Base-by-base conservation (phyloP, 352 stramenopile genomes). In the Globisporangium echinulatum region DNA sequence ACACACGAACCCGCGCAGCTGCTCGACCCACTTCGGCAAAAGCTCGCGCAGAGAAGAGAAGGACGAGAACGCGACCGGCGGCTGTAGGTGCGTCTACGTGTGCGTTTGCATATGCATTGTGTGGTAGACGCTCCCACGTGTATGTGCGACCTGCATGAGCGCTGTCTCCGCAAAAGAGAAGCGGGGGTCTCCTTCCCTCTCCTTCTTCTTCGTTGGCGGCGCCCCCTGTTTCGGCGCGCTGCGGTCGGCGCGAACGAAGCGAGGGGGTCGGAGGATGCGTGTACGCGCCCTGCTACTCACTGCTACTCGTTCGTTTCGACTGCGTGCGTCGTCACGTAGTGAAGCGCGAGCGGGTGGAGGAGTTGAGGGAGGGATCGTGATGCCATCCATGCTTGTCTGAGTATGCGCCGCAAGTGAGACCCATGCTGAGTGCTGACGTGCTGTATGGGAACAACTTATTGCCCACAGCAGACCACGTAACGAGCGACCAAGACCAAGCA, bases 21-120 rank as follows among this genome's bases (percentile, higher is more conserved):
- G 19, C 52, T 56, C 52, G 52, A 39, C 52, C 43, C 43, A 48
- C 11, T 48, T 48, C 10, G 42, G 10, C 11, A 46, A 48, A 48
- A 17, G 43, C 43, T 48, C 43, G 43, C 43, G 43, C 14, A 14
- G 36, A 58, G 38, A 43, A 51, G 40, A 50, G 51, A 19, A 51
- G 36, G 25, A 37, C 19, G 19, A 25, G 54, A 51, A 44, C 44
- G 42, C 10, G 5, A 33, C 6, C 14, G 39, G 39, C 54, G 54
- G 40, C 14, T 43, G 42, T 15, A 50, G 15, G 39, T 42, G 14
- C 47, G n/a, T 56, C 7, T 38, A 40, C 15, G 25, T 19, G 10
- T 56, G 4, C 39, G 13, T 58, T 6, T 49, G 15, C 39, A 42
- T 40, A 19, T 58, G 15, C 9, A 38, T 10, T 46, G 42, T 47